Percentiles rank a stretch among this genome's conserved stretches.
Conservation (phyloP, 2,329 filamentous ascomycete species). For the Magnaporthales sp. region DNA sequence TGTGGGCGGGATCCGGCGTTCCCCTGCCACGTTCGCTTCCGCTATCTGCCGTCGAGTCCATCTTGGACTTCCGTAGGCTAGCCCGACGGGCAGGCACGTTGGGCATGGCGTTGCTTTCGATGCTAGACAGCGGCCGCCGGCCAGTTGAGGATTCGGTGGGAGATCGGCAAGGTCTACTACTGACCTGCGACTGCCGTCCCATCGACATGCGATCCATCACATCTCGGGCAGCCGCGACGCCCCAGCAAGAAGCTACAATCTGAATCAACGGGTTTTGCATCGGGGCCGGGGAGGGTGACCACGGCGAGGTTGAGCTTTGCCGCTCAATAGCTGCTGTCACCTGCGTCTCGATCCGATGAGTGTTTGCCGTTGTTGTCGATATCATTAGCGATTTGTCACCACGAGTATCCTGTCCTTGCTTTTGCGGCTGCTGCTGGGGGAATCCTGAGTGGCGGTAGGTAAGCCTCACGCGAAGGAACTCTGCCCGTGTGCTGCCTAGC, state of each 20-base stretch:
- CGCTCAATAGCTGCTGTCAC: slow-evolving; percentile 41
- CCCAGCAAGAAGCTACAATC: slow-evolving; percentile 41
- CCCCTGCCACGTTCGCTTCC: not conserved
- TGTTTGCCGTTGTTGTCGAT: slow-evolving; percentile 10
- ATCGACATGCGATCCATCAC: slow-evolving; percentile 25
- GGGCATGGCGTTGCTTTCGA: not conserved
- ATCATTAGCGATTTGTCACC: not conserved
- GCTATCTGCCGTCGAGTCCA: not conserved
- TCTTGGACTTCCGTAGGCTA: slow-evolving; percentile 8
- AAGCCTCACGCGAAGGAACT: slow-evolving; percentile 43
- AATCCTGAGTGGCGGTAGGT: slow-evolving; percentile 51
- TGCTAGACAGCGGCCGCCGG: not conserved
- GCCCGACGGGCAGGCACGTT: not conserved
- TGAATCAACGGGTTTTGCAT: slow-evolving; percentile 32
- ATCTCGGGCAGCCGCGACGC: slow-evolving; percentile 30
- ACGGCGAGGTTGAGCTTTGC: slow-evolving; percentile 37
- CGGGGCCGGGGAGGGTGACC: slow-evolving; percentile 37
- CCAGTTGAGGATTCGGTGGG: not conserved
- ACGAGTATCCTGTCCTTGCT: not conserved
- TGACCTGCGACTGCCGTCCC: not conserved
- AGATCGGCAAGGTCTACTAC: not conserved
- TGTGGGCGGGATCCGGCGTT: slow-evolving; percentile 8
- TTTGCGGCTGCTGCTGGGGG: slow-evolving; percentile 19
- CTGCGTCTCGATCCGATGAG: slow-evolving; percentile 38
- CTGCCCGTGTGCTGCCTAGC: slow-evolving; percentile 37